phyloP scores from a whole-genome alignment of 345 rosid genomes.

The Viola odorata region DNA sequence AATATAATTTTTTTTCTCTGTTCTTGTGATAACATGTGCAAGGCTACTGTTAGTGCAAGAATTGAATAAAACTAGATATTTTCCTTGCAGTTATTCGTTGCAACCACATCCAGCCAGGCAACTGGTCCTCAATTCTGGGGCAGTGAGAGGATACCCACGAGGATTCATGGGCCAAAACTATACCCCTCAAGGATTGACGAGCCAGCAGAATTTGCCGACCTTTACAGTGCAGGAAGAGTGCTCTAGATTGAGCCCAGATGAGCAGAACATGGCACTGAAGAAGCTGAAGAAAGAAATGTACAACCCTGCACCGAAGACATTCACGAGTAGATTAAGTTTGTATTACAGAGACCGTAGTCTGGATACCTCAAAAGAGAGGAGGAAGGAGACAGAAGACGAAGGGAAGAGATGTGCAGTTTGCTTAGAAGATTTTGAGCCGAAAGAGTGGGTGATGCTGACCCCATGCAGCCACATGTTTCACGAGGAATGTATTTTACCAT shows the following conservation, averaged over 20 bases:
- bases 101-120: not conserved
- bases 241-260: constrained; percentile 25
- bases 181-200: constrained; percentile 7
- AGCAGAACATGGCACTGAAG: constrained; percentile 33
- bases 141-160: constrained; percentile 5
- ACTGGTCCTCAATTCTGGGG: constrained; percentile 4
- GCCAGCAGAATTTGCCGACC: constrained; percentile 6
- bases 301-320: constrained; percentile 42
- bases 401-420: constrained; percentile 61
- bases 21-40: too few relatives aligned
- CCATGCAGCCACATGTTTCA: constrained; percentile 91
- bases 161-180: too few relatives aligned
- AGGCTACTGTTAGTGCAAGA: not conserved
- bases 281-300: constrained; percentile 55
- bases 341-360: constrained; percentile 46
- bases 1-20: too few relatives aligned
- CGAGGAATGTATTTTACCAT: constrained; percentile 70
- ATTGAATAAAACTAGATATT: not conserved
- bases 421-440: constrained; percentile 73
- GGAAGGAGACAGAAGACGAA: constrained; percentile 37
- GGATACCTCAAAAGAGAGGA: constrained; percentile 1
- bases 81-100: constrained; percentile 2
- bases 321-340: constrained; percentile 37
- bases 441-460: constrained; percentile 57
- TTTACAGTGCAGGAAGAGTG: constrained; percentile 5